Conservation (phyloP, 1,284 basidiomycete genomes). For the Malassezia yamatoensis region DNA sequence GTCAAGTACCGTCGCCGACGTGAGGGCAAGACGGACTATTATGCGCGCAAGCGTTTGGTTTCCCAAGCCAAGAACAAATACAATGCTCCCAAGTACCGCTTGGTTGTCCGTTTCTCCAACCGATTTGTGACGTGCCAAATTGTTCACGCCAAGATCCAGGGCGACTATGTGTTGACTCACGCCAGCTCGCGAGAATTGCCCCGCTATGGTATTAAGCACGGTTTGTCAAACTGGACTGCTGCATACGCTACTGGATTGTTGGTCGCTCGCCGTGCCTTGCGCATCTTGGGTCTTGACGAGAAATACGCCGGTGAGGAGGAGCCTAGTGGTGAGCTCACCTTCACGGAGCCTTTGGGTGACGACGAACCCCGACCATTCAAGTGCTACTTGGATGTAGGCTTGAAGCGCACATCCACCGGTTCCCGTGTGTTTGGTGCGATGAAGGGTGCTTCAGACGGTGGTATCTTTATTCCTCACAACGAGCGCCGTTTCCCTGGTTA, state of each 20-base stretch:
- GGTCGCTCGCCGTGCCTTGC: slow-evolving; percentile 82
- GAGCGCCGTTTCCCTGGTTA: slow-evolving; percentile 98
- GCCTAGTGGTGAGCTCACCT: slow-evolving; percentile 72
- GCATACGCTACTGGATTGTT: slow-evolving; percentile 97
- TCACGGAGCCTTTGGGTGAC: slow-evolving; percentile 78
- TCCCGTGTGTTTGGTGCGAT: slow-evolving; percentile 96
- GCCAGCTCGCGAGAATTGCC: slow-evolving; percentile 73
- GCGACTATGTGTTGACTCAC: slow-evolving; percentile 76
- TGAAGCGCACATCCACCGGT: slow-evolving; percentile 95
- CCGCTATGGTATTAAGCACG: slow-evolving; percentile 93
- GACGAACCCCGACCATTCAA: slow-evolving; percentile 97
- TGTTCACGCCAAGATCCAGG: slow-evolving; percentile 90
- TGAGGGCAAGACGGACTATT: slow-evolving; percentile 99
- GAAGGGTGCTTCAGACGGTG: slow-evolving; percentile 98
- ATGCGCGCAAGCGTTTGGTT: slow-evolving; percentile 89
- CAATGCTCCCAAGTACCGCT: slow-evolving; percentile 93
- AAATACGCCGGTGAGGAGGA: slow-evolving; percentile 95
- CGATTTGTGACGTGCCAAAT: slow-evolving; percentile 56
- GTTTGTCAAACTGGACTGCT: slow-evolving; percentile 96
- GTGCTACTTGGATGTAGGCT: slow-evolving; percentile 93
- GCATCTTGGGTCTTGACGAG: slow-evolving; percentile 91
- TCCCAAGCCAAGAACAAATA: slow-evolving; percentile 99
- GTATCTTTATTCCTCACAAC: slow-evolving; percentile 94
- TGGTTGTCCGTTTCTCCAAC: slow-evolving; percentile 77
- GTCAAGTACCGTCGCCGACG: slow-evolving; percentile 57